These are phyloP conservation scores for Pseudophaeomoniella oleicola DNA, from an alignment of 2,329 filamentous ascomycete genomes.

Conservation along the genomic window DNA sequence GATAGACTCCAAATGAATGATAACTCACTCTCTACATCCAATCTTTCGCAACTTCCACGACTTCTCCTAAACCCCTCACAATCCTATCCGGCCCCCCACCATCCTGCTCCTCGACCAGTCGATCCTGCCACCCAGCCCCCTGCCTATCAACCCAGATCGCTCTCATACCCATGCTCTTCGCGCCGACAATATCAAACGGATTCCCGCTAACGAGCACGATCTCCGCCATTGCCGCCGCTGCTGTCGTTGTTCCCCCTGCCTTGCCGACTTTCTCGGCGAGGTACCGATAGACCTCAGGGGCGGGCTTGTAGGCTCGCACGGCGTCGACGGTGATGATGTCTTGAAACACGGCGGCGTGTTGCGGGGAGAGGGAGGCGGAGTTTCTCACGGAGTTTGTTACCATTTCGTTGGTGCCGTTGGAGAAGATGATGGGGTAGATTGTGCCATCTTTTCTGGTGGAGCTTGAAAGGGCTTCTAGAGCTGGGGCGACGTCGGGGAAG, in stretches of 20 bases:
- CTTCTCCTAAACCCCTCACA: constrained; percentile 42
- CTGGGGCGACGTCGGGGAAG: constrained; percentile 48
- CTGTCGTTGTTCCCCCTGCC: too few relatives aligned
- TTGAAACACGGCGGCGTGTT: constrained; percentile 34
- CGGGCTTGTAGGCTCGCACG: constrained; percentile 49
- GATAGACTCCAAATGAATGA: too few relatives aligned
- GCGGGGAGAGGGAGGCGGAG: constrained; percentile 40
- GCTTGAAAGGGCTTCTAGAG: constrained; percentile 31
- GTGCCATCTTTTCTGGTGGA: constrained; percentile 18
- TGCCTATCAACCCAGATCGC: constrained; percentile 53
- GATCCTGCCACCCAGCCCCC: constrained; percentile 51
- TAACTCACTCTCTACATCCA: constrained; percentile 3
- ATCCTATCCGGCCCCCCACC: constrained; percentile 36
- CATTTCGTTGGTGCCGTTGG: constrained; percentile 54
- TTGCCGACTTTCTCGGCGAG: constrained; percentile 38
- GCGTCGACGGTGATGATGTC: constrained; percentile 48
- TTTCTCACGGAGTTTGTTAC: constrained; percentile 43
- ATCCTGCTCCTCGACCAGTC: constrained; percentile 30
- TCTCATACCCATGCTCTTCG: constrained; percentile 44
- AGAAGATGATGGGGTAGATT: constrained; percentile 49
- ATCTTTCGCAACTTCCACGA: constrained; percentile 26
- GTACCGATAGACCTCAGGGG: constrained; percentile 45
- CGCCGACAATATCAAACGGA: constrained; percentile 58
- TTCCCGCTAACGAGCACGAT: constrained; percentile 61
- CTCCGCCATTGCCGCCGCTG: constrained; percentile 28